These are phyloP conservation scores for Cetradonia linearis DNA, from an alignment of 495 filamentous ascomycete species.

Conservation along the genomic window DNA sequence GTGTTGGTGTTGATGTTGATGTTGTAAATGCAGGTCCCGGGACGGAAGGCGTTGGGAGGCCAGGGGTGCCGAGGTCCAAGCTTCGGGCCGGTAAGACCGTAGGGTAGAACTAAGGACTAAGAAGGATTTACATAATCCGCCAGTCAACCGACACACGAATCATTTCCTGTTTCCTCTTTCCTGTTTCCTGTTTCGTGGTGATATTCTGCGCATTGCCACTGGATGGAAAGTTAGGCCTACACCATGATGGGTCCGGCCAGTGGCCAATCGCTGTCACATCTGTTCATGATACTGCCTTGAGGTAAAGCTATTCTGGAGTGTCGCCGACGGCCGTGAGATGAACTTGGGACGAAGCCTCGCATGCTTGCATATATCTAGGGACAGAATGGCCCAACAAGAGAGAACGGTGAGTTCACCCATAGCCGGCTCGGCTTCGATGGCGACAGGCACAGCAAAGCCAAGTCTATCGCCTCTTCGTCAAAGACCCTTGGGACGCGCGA, in stretches of 20 bases:
- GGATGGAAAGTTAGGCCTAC: neutral
- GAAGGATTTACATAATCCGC: neutral
- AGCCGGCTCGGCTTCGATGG: neutral
- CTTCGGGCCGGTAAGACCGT: neutral
- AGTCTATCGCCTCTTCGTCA: slow-evolving; percentile 32
- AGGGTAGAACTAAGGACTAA: no score
- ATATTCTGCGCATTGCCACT: neutral
- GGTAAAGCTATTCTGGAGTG: neutral
- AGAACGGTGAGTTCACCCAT: slow-evolving; percentile 8
- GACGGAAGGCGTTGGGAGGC: no score
- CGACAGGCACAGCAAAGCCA: slow-evolving; percentile 13
- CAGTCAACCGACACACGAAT: neutral
- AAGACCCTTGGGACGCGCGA: slow-evolving; percentile 34
- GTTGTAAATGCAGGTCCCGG: neutral
- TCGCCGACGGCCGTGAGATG: neutral
- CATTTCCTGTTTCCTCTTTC: slow-evolving; percentile 5
- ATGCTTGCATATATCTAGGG: neutral
- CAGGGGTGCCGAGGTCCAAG: no score
- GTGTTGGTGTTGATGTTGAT: neutral
- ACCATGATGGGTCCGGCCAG: neutral
- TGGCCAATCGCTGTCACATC: neutral
- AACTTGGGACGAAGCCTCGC: neutral
- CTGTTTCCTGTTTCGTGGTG: neutral
- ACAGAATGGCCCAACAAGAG: slow-evolving; percentile 14
- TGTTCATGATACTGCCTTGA: neutral